Conservation (phyloP, 1,139 yeast species). For the Yamadazyma diddensiae region DNA sequence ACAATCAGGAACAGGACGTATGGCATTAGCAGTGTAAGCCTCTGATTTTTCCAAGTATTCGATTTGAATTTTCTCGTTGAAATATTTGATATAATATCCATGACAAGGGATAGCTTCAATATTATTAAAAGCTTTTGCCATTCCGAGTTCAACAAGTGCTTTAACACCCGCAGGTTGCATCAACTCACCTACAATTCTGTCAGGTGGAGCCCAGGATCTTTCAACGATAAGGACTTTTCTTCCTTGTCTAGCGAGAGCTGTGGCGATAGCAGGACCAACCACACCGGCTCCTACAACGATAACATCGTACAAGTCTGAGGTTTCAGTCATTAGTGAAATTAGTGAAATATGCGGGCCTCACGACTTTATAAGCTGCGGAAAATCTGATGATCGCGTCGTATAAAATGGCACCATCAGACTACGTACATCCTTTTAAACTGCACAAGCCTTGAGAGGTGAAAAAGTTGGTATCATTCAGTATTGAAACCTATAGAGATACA, state of each 20-base stretch:
- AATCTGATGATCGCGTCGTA: slow-evolving; percentile 10
- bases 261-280: slow-evolving; percentile 90
- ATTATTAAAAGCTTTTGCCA: slow-evolving; percentile 72
- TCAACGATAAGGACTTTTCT: slow-evolving; percentile 73
- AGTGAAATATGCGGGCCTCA: neutral
- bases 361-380: neutral
- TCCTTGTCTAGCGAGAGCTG: slow-evolving; percentile 88
- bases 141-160: slow-evolving; percentile 77
- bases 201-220: slow-evolving; percentile 89
- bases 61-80: slow-evolving; percentile 53
- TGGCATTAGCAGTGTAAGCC: slow-evolving; percentile 39
- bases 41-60: slow-evolving; percentile 70
- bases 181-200: slow-evolving; percentile 94
- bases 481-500: no score
- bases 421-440: no score
- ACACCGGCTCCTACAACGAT: slow-evolving; percentile 93
- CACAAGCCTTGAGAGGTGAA: no score
- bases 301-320: slow-evolving; percentile 44
- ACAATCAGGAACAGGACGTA: slow-evolving; percentile 51
- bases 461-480: no score
- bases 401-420: slow-evolving; percentile 5
- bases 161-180: slow-evolving; percentile 94
- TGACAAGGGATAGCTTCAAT: slow-evolving; percentile 76
- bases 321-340: neutral
- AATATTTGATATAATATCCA: slow-evolving; percentile 79